Base-by-base conservation (phyloP, 495 filamentous ascomycete species). In the Parathielavia appendiculata region DNA sequence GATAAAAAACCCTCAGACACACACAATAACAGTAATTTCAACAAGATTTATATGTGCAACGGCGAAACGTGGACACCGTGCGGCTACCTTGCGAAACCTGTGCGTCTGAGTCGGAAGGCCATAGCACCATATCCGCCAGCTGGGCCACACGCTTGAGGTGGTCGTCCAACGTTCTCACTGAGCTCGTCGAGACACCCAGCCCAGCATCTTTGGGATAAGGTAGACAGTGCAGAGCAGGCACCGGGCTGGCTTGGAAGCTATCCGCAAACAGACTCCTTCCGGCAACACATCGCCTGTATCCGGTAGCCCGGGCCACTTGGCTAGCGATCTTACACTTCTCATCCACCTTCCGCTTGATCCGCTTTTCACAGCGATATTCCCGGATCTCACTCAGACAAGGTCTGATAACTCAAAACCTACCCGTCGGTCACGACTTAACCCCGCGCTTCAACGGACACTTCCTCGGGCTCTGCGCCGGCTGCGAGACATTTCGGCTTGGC, bases 181-280 rank as follows among this genome's bases (percentile, higher is more conserved):
- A 30, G 26, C 26, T 6, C 26, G 26, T 2, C 6, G 26, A 30
- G 6, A 30, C 6, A 30, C 26, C 26, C 26, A 17, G 4, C 40
- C n/a, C n/a, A n/a, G n/a, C n/a, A n/a, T n/a, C n/a, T n/a, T n/a
- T n/a, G n/a, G n/a, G n/a, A n/a, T n/a, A 45, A 41, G 56, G 46
- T 67, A 64, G 59, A 67, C 40, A 58, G 51, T 54, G 6, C 26
- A 17, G 38, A 14, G 45, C 44, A 22, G 23, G 32, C 26, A 43
- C 16, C 22, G 45, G 38, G 30, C 20, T 51, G 23, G 44, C 32
- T 34, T 40, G 45, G 34, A 23, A 17, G 30, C 16, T 57, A 43
- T 56, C 50, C 54, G 53, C 61, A 60, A 65, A 59, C 56, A 35
- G 46, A 17, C 56, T 49, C 19, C 49, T 30, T 57, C 56, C 32